Evolutionary conservation across 345 rosid species (phyloP), one percentile per base, ranked within the genome.

Genomic region (Arabis hirsuta): DNA sequence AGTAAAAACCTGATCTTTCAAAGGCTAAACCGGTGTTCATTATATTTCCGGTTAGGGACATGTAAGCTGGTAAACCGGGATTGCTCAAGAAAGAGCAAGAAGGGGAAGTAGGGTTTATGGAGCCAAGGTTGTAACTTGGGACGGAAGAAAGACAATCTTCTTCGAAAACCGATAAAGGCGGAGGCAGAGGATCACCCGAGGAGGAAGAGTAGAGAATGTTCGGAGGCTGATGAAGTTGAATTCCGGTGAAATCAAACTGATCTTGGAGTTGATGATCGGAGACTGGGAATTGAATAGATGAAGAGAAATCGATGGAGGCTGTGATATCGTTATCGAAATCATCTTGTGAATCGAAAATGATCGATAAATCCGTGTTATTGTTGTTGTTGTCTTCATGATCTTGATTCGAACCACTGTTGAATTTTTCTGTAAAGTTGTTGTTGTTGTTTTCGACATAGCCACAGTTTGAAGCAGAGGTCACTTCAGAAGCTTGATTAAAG

Each of bases 311-410:
- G n/a, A 84, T 94, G 3, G 96, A 94, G 71, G 90, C 96, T 11
- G 98, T 85, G 48, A 94, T 87, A 27, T 87, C 93, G 27, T 89
- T 94, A n/a, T 87, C 88, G 24, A 91, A 85, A 27, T 91, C 96
- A 24, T 87, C 96, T 19, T 77, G 89, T 4, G 89, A 81, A 47
- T 89, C 90, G 50, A 87, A 88, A 74, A 90, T 78, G 6, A 78
- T 69, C 9, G 90, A 83, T 19, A 83, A 77, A 45, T 81, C 88
- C 26, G 48, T 72, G 16, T 63, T 81, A 58, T 42, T 16, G 81
- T 65, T 46, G 73, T 48, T 56, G 84, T 41, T 48, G 62, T 70
- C 13, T 75, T 58, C 69, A 7, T 41, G 66, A 16, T 70, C 76
- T 34, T 71, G 75, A 42, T 76, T 71, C 32, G 66, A 64, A 53